Evolutionary conservation across 2,329 filamentous ascomycete genomes (phyloP).

Genomic region (Orbilia quercus): DNA sequence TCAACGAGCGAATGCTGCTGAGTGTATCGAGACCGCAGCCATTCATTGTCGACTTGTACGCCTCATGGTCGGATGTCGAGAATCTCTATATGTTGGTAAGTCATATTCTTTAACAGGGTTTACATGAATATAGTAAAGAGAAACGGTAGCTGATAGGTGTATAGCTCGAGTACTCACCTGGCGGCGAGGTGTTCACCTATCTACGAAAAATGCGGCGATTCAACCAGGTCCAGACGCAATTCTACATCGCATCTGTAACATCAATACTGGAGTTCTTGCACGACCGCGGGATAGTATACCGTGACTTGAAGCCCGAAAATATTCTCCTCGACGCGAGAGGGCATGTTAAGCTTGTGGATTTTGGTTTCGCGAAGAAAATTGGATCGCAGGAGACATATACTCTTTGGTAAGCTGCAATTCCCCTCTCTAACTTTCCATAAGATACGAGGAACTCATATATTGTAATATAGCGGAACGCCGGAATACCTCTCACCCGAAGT

Average conservation of each 20-base stretch:
- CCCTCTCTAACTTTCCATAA: too few relatives aligned
- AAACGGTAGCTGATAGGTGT: background rate
- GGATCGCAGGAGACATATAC: conserved; percentile 80
- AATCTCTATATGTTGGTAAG: conserved; percentile 79
- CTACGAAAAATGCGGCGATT: conserved; percentile 81
- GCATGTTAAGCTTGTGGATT: conserved; percentile 80
- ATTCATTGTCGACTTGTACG: conserved; percentile 82
- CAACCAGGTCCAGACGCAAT: conserved; percentile 79
- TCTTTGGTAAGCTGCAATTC: conserved; percentile 67
- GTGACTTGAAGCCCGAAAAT: conserved; percentile 85
- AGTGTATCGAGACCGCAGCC: conserved; percentile 81
- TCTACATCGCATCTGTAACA: conserved; percentile 86
- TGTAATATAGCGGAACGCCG: conserved; percentile 71
- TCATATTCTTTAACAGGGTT: too few relatives aligned
- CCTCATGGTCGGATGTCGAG: conserved; percentile 81
- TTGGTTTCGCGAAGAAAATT: conserved; percentile 84
- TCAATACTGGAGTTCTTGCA: conserved; percentile 83
- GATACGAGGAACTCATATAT: background rate
- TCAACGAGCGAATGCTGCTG: conserved; percentile 82
- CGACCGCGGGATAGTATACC: conserved; percentile 80
- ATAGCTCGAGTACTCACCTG: conserved; percentile 60
- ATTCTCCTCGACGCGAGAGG: conserved; percentile 80
- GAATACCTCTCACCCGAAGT: conserved; percentile 87
- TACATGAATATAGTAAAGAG: background rate
- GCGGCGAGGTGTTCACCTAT: conserved; percentile 86